phyloP scores from a whole-genome alignment of 75 land plant species.

The Pinus albicaulis region DNA sequence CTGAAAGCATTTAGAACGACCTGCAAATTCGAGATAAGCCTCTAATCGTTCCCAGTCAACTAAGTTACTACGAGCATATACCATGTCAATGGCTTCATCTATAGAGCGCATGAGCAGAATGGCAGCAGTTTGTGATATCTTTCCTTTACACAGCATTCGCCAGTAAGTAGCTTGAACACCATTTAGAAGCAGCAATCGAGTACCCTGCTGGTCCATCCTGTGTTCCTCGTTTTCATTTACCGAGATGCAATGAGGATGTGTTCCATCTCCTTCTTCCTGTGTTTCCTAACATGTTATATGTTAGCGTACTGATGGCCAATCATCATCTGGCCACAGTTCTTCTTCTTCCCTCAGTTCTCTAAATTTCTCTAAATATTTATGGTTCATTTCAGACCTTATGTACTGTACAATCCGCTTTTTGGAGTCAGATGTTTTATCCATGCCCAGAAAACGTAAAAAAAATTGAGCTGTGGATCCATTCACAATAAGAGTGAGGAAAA shows the following conservation, averaged over 20 bases:
- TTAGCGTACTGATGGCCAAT: too few species aligned
- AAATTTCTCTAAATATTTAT: too few species aligned
- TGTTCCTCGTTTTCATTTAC: conserved; percentile 36
- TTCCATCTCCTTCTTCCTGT: too few species aligned
- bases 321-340: too few species aligned
- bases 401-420: conserved; percentile 57
- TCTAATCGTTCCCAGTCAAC: conserved; percentile 85
- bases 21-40: conserved; percentile 70
- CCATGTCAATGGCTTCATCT: conserved; percentile 86
- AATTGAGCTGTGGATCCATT: conserved; percentile 94
- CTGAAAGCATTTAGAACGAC: conserved; percentile 67
- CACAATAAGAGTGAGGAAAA: conserved; percentile 46
- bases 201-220: conserved; percentile 51
- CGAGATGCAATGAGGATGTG: conserved; percentile 33
- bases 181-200: conserved; percentile 78
- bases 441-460: conserved; percentile 51
- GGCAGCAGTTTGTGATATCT: conserved; percentile 74
- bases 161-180: conserved; percentile 97
- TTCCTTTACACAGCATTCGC: conserved; percentile 92
- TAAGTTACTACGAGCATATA: conserved; percentile 37
- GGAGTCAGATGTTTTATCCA: conserved; percentile 63
- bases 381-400: too few species aligned
- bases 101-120: conserved; percentile 90
- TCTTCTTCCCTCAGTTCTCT: too few species aligned
- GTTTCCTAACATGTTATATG: conserved; percentile 64